Conservation (phyloP, 2,329 filamentous ascomycete species). For the Claviceps lovelessii region DNA sequence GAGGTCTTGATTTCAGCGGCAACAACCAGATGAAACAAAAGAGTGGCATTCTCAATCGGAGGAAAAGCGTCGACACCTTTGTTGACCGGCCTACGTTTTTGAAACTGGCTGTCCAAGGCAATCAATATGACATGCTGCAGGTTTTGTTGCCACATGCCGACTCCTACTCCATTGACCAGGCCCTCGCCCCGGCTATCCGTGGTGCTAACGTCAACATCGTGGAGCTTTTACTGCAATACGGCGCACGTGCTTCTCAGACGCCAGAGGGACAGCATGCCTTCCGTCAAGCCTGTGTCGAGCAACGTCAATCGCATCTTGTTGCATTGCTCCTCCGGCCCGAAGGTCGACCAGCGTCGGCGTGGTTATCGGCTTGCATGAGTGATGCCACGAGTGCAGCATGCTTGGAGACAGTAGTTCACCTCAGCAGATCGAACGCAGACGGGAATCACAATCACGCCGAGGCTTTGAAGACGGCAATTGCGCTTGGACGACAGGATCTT, state of each 20-base stretch:
- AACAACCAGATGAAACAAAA: constrained; percentile 29
- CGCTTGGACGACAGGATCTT: constrained; percentile 36
- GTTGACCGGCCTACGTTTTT: constrained; percentile 35
- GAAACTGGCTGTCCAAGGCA: constrained; percentile 34
- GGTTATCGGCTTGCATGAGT: constrained; percentile 35
- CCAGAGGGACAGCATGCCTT: constrained; percentile 40
- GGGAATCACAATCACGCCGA: constrained; percentile 37
- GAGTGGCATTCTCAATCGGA: constrained; percentile 31
- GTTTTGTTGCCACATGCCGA: constrained; percentile 41
- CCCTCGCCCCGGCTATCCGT: constrained; percentile 34
- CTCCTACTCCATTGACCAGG: constrained; percentile 32
- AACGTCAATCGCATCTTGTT: constrained; percentile 31
- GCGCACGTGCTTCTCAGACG: constrained; percentile 33
- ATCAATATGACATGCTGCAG: constrained; percentile 37
- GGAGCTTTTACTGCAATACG: constrained; percentile 35
- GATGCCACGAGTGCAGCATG: constrained; percentile 36
- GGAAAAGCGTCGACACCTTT: constrained; percentile 34
- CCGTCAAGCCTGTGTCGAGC: constrained; percentile 32
- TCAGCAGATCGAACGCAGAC: constrained; percentile 39
- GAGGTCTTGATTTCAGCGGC: constrained; percentile 37
- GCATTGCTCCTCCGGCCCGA: constrained; percentile 35
- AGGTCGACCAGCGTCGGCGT: constrained; percentile 27
- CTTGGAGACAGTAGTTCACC: constrained; percentile 32
- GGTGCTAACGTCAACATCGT: constrained; percentile 28
- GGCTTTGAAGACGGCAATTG: constrained; percentile 36